Percentiles rank a stretch among this genome's conserved stretches.
Evolutionary conservation across 2,329 filamentous ascomycete species (phyloP).

Genomic region (Magnaporthiopsis incrustans): DNA sequence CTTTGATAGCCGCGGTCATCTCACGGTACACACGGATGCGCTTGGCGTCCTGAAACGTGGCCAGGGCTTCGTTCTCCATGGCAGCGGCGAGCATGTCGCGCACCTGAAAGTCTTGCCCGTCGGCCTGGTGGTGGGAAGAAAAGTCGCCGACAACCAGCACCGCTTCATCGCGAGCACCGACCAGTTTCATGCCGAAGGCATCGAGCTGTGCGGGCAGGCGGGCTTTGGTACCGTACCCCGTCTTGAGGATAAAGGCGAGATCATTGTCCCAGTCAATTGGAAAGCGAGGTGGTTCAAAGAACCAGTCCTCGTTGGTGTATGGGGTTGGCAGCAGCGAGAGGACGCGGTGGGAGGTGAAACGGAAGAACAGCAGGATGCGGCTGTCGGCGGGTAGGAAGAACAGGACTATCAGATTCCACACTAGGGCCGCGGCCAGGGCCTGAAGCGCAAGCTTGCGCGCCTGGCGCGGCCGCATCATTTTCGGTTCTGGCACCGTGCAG

Average conservation of each 20-base stretch:
- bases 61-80: conserved; percentile 21
- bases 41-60: conserved; percentile 22
- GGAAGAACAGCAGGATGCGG: conserved; percentile 17
- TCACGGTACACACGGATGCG: conserved; percentile 32
- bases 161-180: conserved; percentile 26
- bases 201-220: conserved; percentile 38
- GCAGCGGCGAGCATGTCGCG: conserved; percentile 31
- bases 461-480: conserved; percentile 8
- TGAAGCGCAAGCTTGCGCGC: conserved; percentile 7
- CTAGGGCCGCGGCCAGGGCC: conserved; percentile 8
- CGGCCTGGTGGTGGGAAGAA: conserved; percentile 8
- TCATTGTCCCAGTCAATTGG: conserved; percentile 37
- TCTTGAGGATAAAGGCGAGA: conserved; percentile 45
- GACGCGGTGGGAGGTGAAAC: conserved; percentile 17
- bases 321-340: conserved; percentile 22
- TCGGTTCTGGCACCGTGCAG: background rate
- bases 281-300: conserved; percentile 24
- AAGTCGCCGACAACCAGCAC: conserved; percentile 45
- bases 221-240: conserved; percentile 44
- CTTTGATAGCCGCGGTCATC: conserved; percentile 29
- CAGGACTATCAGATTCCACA: conserved; percentile 15
- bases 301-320: conserved; percentile 30
- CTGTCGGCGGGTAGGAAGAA: conserved; percentile 22
- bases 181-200: conserved; percentile 30
- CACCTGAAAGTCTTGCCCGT: conserved; percentile 23